Evolutionary conservation across 768 basidiomycete genomes (phyloP).

Genomic region (Psilocybe azurescens): DNA sequence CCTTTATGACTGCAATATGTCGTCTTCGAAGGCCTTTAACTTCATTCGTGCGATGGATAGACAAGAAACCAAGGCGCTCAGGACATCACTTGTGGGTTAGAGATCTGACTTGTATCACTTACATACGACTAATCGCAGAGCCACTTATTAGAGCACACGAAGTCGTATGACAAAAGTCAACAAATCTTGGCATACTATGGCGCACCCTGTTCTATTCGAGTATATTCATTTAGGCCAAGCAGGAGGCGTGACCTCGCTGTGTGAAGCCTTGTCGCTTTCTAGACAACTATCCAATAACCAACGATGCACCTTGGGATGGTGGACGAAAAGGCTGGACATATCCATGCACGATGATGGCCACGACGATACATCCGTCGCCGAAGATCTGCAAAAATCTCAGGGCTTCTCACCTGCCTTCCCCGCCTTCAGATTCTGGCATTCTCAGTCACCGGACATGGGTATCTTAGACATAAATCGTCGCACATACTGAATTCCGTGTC

Average conservation of each 20-base stretch:
- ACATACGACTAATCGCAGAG: neutral
- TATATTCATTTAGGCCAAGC: constrained; percentile 23
- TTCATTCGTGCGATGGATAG: constrained; percentile 18
- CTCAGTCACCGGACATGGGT: constrained; percentile 13
- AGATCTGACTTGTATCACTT: constrained; percentile 7
- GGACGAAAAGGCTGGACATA: constrained; percentile 29
- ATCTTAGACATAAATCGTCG: neutral
- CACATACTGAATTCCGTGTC: constrained; percentile 11
- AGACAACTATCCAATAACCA: neutral
- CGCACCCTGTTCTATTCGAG: constrained; percentile 26
- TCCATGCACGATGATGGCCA: constrained; percentile 15
- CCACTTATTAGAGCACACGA: constrained; percentile 20
- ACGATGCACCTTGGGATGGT: constrained; percentile 21
- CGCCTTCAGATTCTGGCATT: constrained; percentile 29
- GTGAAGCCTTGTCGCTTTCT: constrained; percentile 9
- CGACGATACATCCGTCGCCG: neutral
- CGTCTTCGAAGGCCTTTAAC: constrained; percentile 6
- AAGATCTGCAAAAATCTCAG: constrained; percentile 10
- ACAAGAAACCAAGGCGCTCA: constrained; percentile 18
- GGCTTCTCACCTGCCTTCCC: constrained; percentile 19
- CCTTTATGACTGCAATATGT: constrained; percentile 23
- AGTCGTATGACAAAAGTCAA: constrained; percentile 25
- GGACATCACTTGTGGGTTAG: constrained; percentile 23
- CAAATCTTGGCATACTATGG: constrained; percentile 27
- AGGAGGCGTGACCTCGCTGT: constrained; percentile 15